Percentiles rank a stretch among this genome's conserved stretches.
phyloP scores from a whole-genome alignment of 2,329 filamentous ascomycete genomes.

The Geoglossum cookeanum region DNA sequence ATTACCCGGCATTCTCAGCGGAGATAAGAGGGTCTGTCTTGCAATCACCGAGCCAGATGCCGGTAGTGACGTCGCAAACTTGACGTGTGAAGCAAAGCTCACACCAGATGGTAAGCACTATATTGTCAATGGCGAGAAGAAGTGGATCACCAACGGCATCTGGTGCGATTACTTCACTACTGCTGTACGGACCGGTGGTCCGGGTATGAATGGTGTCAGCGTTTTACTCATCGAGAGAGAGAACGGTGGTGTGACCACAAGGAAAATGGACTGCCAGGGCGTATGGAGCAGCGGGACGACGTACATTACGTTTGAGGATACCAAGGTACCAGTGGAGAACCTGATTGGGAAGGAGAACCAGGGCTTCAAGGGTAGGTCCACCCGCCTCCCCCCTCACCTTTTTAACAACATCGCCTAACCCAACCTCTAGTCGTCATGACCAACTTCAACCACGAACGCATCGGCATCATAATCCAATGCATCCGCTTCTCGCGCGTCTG shows the following conservation, averaged over 20 bases:
- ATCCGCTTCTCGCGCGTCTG: conserved; percentile 89
- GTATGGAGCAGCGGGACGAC: conserved; percentile 92
- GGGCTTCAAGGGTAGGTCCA: conserved; percentile 57
- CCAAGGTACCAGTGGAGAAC: conserved; percentile 99
- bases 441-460: conserved; percentile 98
- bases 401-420: conserved; percentile 3
- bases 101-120: conserved; percentile 94
- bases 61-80: conserved; percentile 83
- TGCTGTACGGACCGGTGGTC: conserved; percentile 72
- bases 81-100: conserved; percentile 90
- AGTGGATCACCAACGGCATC: conserved; percentile 98
- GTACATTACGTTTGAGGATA: conserved; percentile 96
- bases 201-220: conserved; percentile 83
- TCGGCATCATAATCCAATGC: conserved; percentile 96
- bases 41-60: conserved; percentile 96
- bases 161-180: conserved; percentile 97
- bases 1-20: conserved; percentile 67
- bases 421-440: conserved; percentile 67
- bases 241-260: conserved; percentile 68
- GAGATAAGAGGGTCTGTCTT: conserved; percentile 93
- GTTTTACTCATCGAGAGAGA: conserved; percentile 82
- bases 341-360: conserved; percentile 94
- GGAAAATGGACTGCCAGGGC: conserved; percentile 96
- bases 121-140: conserved; percentile 99
- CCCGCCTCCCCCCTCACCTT: background rate